phyloP scores from a whole-genome alignment of 306 rosid genomes.

The Corylus americana region DNA sequence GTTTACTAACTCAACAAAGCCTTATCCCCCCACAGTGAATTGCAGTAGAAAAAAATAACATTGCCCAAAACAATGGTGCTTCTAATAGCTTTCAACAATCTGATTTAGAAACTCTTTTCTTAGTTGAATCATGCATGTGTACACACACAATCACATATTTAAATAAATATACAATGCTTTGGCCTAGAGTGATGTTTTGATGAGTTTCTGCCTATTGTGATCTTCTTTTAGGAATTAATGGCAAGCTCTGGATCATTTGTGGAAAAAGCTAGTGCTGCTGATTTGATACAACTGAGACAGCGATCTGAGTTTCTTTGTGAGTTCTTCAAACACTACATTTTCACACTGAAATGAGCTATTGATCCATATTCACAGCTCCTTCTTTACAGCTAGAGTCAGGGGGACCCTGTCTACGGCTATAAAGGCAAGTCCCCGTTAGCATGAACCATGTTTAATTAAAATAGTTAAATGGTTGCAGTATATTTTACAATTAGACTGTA shows the following conservation, averaged over 20 bases:
- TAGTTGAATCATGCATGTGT: background rate
- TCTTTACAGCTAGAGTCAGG: conserved; percentile 65
- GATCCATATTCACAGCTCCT: conserved; percentile 28
- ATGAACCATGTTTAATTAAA: conserved; percentile 11
- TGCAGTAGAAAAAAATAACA: background rate
- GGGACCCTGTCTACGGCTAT: conserved; percentile 58
- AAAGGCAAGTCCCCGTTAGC: conserved; percentile 47
- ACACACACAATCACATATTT: background rate
- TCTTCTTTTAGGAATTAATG: conserved; percentile 66
- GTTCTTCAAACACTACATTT: conserved; percentile 34
- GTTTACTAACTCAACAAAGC: background rate
- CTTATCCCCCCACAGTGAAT: background rate
- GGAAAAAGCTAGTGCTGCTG: conserved; percentile 78
- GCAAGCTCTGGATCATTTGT: conserved; percentile 56
- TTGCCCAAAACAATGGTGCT: background rate
- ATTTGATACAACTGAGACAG: conserved; percentile 82
- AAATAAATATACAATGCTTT: conserved; percentile 3
- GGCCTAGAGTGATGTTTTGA: conserved; percentile 62
- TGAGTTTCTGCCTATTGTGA: conserved; percentile 70
- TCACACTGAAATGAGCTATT: conserved; percentile 24
- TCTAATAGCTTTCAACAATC: background rate
- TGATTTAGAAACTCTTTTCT: background rate
- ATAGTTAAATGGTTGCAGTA: conserved; percentile 1
- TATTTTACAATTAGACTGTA: background rate
- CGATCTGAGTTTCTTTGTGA: conserved; percentile 83